Base-by-base conservation (phyloP, 164 flowering plant genomes). In the Platanus orientalis region DNA sequence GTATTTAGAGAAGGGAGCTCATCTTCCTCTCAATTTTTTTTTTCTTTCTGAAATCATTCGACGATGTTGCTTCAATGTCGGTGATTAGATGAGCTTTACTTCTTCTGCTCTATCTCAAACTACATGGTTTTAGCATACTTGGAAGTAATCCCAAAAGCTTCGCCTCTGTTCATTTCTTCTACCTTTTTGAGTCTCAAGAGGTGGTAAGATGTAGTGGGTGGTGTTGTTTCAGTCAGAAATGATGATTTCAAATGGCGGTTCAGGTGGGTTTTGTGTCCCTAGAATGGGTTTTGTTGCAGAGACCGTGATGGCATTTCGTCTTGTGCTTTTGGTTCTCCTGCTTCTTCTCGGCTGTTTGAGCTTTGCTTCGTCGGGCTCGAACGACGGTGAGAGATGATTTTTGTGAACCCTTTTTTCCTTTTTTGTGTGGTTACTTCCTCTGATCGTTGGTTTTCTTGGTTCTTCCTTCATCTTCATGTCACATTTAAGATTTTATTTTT, bases 331-430 rank as follows among this genome's bases (percentile, higher is more conserved):
- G n/a, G n/a, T n/a, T 55, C 64, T 81, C 48, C 63, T 79, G 67
- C 66, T 66, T 19, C 58, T 80, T 49, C 66, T 81, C 14, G 24
- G 57, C 6, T 63, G 67, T 61, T 53, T 81, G 34, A 26, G 75
- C 66, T 78, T 82, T 54, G 67, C 62, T 50, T 61, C 71, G 13
- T 79, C 74, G 48, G 75, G 39, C 34, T 83, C 86, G 0, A 82
- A 86, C n/a, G 86, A 82, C 63, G 90, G 93, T 87, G 59, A 72
- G 91, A n/a, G n/a, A n/a, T n/a, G 67, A 9, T 42, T 0, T 1
- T 7, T 24, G 17, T 13, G 14, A 57, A 21, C 25, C 47, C 11
- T 40, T 28, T 28, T 21, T 23, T 53, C 26, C 10, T 54, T 61
- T 52, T 23, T 45, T 62, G 27, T 13, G 24, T 32, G 61, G 21